Evolutionary conservation across 2,329 filamentous ascomycete species (phyloP).

Genomic region (Exophiala lecanii-corni): DNA sequence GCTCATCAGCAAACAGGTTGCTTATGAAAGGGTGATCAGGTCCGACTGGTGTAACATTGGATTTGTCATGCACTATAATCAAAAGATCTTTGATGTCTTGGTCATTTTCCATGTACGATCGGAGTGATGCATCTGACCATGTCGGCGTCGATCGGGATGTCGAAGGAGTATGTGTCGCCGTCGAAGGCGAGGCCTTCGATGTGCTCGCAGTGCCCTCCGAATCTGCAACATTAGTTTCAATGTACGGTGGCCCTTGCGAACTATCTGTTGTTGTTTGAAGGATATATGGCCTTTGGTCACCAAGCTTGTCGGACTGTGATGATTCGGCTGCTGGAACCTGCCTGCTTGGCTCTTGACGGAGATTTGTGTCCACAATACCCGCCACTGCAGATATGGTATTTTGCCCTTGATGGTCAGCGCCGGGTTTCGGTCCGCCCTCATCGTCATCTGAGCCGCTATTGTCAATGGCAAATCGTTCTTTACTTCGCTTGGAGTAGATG

Average conservation of each 20-base stretch:
- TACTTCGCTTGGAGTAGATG: conserved; percentile 22
- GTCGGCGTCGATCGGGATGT: conserved; percentile 54
- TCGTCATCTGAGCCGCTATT: conserved; percentile 25
- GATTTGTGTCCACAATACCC: conserved; percentile 2
- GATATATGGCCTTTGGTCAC: conserved; percentile 67
- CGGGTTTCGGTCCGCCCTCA: conserved; percentile 14
- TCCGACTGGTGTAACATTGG: conserved; percentile 70
- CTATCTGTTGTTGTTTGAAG: conserved; percentile 51
- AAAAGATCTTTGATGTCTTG: conserved; percentile 85
- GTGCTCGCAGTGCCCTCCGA: conserved; percentile 29
- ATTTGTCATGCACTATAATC: conserved; percentile 88
- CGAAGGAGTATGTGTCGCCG: conserved; percentile 53
- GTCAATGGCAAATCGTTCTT: conserved; percentile 26
- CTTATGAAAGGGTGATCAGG: conserved; percentile 81
- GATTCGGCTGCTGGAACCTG: conserved; percentile 56
- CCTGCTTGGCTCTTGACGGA: conserved; percentile 42
- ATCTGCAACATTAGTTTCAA: conserved; percentile 32
- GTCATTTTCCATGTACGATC: conserved; percentile 86
- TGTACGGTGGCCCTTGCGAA: conserved; percentile 21
- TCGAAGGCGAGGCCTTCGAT: conserved; percentile 31
- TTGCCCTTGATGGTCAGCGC: conserved; percentile 11
- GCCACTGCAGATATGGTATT: conserved; percentile 16
- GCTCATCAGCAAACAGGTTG: conserved; percentile 79
- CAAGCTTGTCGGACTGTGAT: conserved; percentile 53
- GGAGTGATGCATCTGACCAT: conserved; percentile 83